These are phyloP conservation scores for Oleoguttula mirabilis DNA, from an alignment of 495 filamentous ascomycete species.

Conservation along the genomic window DNA sequence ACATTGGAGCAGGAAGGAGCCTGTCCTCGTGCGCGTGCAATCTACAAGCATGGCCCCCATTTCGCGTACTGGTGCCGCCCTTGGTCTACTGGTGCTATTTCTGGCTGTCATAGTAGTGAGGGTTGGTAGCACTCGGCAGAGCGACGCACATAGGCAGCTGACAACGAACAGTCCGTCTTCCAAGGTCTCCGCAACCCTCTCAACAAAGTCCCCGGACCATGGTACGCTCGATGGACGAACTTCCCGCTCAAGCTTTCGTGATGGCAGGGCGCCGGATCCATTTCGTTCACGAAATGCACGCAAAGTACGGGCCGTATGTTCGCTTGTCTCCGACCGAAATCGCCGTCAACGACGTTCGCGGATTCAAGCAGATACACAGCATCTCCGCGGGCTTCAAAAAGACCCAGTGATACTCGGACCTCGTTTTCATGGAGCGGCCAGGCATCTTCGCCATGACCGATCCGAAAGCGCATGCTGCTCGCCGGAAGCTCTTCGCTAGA, in stretches of 20 bases:
- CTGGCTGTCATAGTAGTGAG: too few relatives aligned
- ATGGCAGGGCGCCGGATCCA: slow-evolving; percentile 15
- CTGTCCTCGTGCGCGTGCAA: too few relatives aligned
- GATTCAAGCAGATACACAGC: slow-evolving; percentile 12
- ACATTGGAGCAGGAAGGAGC: too few relatives aligned
- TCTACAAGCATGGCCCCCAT: too few relatives aligned
- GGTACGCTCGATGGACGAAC: slow-evolving; percentile 10
- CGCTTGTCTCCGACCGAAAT: slow-evolving; percentile 12
- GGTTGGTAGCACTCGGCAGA: too few relatives aligned
- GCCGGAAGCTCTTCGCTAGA: slow-evolving; percentile 11
- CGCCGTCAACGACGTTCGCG: slow-evolving; percentile 13
- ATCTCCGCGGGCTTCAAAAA: slow-evolving; percentile 13
- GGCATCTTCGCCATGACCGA: slow-evolving; percentile 15
- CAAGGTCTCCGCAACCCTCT: slow-evolving; percentile 5
- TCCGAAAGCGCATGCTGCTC: slow-evolving; percentile 5
- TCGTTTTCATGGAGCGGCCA: neutral
- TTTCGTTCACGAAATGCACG: slow-evolving; percentile 11
- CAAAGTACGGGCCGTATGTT: slow-evolving; percentile 15
- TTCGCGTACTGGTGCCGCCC: too few relatives aligned
- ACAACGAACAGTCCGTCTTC: too few relatives aligned
- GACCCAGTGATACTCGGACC: slow-evolving; percentile 11
- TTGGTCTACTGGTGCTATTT: too few relatives aligned
- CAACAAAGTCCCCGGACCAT: slow-evolving; percentile 17
- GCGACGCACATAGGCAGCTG: too few relatives aligned
- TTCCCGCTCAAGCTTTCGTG: slow-evolving; percentile 13